Evolutionary conservation across 176 grass and related monocot species (phyloP).

Genomic region (Aegilops sharonensis): DNA sequence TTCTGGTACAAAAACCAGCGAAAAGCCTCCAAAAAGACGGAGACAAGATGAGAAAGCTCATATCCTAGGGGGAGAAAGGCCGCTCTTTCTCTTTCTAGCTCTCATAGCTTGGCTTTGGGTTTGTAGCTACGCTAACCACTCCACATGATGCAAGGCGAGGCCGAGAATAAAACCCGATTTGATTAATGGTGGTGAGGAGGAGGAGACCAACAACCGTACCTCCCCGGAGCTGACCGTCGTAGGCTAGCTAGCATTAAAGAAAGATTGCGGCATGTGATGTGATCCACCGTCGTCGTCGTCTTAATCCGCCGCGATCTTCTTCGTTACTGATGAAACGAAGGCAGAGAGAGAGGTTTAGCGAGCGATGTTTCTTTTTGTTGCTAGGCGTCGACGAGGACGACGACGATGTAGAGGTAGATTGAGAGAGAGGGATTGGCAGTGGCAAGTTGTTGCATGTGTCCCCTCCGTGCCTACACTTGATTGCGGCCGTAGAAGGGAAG

Average conservation of each 20-base stretch:
- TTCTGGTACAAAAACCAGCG: conserved; percentile 22
- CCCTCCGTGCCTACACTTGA: conserved; percentile 32
- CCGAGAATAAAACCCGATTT: neutral
- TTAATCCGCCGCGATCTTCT: conserved; percentile 36
- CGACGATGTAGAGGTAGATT: neutral
- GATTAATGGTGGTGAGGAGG: neutral
- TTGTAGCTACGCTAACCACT: conserved; percentile 39
- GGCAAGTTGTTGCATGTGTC: conserved; percentile 41
- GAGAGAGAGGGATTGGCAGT: neutral
- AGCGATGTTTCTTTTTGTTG: neutral
- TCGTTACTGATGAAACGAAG: neutral
- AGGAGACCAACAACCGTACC: conserved; percentile 45
- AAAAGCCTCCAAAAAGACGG: conserved; percentile 21
- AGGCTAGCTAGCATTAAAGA: conserved; percentile 26
- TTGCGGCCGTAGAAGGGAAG: conserved; percentile 29
- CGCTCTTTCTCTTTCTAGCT: neutral
- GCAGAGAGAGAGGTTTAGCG: neutral
- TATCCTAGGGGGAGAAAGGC: conserved; percentile 14
- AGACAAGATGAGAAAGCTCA: conserved; percentile 19
- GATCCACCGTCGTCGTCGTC: conserved; percentile 21
- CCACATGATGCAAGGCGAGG: neutral
- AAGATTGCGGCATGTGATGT: conserved; percentile 29
- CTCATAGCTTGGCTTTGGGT: neutral
- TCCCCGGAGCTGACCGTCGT: conserved; percentile 28
- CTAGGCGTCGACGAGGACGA: neutral